Evolutionary conservation across 176 grass and related monocot genomes (phyloP).

Genomic region (Chloris gayana): DNA sequence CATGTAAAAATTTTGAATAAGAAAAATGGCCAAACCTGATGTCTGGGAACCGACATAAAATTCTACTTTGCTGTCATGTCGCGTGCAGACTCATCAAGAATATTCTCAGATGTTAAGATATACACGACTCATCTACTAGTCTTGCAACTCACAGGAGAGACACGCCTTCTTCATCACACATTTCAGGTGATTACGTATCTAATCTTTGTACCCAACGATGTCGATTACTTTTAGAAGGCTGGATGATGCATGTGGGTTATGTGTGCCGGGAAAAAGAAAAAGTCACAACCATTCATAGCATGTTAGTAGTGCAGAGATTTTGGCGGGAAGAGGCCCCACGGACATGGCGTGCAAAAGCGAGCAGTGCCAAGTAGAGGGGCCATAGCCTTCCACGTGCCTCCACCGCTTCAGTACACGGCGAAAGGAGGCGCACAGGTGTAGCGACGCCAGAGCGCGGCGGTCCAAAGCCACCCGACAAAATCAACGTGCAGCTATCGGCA

Average conservation of each 20-base stretch:
- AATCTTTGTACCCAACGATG: background rate
- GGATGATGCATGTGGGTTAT: background rate
- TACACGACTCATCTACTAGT: background rate
- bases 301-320: background rate
- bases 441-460: background rate
- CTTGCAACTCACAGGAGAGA: background rate
- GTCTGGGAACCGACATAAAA: background rate
- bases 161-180: background rate
- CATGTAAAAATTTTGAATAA: too few species aligned
- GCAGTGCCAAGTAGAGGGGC: background rate
- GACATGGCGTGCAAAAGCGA: conserved; percentile 1
- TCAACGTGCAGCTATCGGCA: background rate
- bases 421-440: conserved; percentile 21
- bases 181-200: background rate
- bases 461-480: background rate
- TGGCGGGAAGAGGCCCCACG: background rate
- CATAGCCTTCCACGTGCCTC: background rate
- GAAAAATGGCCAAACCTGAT: too few species aligned
- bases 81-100: background rate
- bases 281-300: background rate
- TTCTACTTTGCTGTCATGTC: background rate
- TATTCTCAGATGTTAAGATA: background rate
- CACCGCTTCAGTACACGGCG: background rate
- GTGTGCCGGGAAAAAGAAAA: background rate
- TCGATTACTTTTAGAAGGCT: background rate